These are phyloP conservation scores for Aspergillus funiculosus DNA, from an alignment of 495 filamentous ascomycete species.

Conservation along the genomic window DNA sequence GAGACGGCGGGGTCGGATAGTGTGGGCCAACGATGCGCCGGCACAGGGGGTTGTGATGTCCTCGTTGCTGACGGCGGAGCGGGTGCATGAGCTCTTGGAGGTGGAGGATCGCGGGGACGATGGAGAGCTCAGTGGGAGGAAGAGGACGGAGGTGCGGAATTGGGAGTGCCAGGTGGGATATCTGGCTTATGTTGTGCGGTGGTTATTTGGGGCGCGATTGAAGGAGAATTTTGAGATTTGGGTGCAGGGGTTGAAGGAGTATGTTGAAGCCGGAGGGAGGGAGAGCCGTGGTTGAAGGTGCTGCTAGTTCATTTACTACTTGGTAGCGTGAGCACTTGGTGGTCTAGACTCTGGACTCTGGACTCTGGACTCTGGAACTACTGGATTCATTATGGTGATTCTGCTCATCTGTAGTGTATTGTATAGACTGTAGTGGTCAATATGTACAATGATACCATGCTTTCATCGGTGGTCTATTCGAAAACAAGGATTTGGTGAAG, in stretches of 20 bases:
- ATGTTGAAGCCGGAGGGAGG: slow-evolving; percentile 21
- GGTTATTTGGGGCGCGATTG: slow-evolving; percentile 33
- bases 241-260: slow-evolving; percentile 36
- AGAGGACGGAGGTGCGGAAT: slow-evolving; percentile 35
- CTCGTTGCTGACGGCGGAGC: slow-evolving; percentile 32
- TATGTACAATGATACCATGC: too few relatives aligned
- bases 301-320: too few relatives aligned
- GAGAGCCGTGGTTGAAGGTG: background rate
- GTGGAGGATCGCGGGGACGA: slow-evolving; percentile 20
- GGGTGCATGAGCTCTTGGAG: slow-evolving; percentile 38
- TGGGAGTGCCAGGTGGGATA: slow-evolving; percentile 41
- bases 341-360: too few relatives aligned
- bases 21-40: slow-evolving; percentile 29
- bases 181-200: slow-evolving; percentile 36
- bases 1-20: slow-evolving; percentile 28
- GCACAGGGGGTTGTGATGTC: slow-evolving; percentile 24
- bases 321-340: too few relatives aligned
- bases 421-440: too few relatives aligned
- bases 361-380: too few relatives aligned
- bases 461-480: too few relatives aligned
- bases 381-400: too few relatives aligned
- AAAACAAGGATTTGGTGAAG: too few relatives aligned
- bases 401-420: too few relatives aligned
- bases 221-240: slow-evolving; percentile 35
- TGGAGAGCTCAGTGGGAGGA: too few relatives aligned